Conservation (phyloP, 179 eudicot species). For the Actinidia arguta region DNA sequence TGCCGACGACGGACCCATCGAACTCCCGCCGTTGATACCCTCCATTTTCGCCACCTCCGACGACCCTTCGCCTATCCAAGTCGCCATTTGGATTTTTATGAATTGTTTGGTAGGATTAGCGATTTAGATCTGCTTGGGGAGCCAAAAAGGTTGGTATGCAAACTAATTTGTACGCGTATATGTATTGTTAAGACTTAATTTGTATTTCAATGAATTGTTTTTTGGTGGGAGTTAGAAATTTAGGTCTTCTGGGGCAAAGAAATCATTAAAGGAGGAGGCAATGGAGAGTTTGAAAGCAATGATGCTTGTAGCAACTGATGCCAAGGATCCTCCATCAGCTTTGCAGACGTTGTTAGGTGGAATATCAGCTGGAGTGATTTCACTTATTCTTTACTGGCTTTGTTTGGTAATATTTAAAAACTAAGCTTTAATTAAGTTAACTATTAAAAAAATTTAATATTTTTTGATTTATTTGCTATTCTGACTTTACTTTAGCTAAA, state of each 20-base stretch:
- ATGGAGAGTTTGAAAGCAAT: slow-evolving; percentile 88
- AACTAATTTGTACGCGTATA: not conserved
- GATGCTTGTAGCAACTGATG: slow-evolving; percentile 43
- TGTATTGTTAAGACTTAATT: not conserved
- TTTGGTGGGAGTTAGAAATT: slow-evolving; percentile 55
- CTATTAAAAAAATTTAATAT: too few species aligned
- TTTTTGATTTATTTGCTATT: too few species aligned
- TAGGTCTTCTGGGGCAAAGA: slow-evolving; percentile 80
- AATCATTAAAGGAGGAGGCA: slow-evolving; percentile 82
- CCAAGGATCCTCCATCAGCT: slow-evolving; percentile 68
- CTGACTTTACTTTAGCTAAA: too few species aligned
- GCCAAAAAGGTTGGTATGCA: not conserved
- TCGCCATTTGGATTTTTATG: slow-evolving; percentile 34
- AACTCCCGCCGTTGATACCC: too few species aligned
- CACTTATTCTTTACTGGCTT: slow-evolving; percentile 83
- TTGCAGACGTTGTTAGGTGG: slow-evolving; percentile 83
- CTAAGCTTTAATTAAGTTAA: too few species aligned
- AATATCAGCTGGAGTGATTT: slow-evolving; percentile 80
- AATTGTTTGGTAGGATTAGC: slow-evolving; percentile 28
- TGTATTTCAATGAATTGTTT: slow-evolving; percentile 19
- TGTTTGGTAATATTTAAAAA: too few species aligned
- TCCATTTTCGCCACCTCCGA: slow-evolving; percentile 75
- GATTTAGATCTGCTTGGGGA: too few species aligned
- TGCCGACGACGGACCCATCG: too few species aligned
- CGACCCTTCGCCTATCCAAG: slow-evolving; percentile 75